Base-by-base conservation (phyloP, 108 stramenopile genomes). In the Stephanodiscus minutulus region DNA sequence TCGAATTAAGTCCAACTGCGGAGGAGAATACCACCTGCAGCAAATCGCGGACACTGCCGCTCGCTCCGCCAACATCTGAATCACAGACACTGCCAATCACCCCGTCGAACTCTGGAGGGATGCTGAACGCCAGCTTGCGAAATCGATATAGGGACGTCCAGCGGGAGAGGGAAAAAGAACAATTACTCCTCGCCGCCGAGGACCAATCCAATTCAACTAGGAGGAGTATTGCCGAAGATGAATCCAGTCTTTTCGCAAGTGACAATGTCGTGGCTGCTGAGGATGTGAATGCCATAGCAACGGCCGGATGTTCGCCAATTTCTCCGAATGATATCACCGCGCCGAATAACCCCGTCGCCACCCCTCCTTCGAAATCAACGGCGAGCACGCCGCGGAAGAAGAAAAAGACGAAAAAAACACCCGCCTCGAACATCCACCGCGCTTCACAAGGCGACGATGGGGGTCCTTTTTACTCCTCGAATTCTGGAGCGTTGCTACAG, bases 81-180 rank as follows among this genome's bases (percentile, higher is more conserved):
- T n/a, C n/a, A n/a, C n/a, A n/a, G n/a, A n/a, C n/a, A n/a, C n/a
- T n/a, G n/a, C n/a, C n/a, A 7, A 36, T 21, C 27, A 22, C 11
- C 8, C 13, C 27, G 54, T 39, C 41, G 7, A 25, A 58, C 61
- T 24, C 53, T 37, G 75, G 78, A 50, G 83, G 85, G 25, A 84
- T 84, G 60, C 57, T 94, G 54, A 94, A 94, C 70, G 88, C 89
- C 10, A 70, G 83, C 18, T 61, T 94, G 35, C 70, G 87, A 18
- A 61, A 89, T 57, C 65, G 83, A 18, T 92, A 94, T 55, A 84
- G 82, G 41, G 77, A 90, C 48, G 60, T 85, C 3, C 82, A 87
- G 44, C 75, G 83, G 41, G 72, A 84, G 53, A 59, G 77, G 7
- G 79, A 44, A 8, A 12, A 15, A 15, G 43, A 88, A 41, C 66